Evolutionary conservation across 2,329 filamentous ascomycete genomes (phyloP), one percentile per base, ranked within the genome.

Genomic region (Elsinoe fawcettii): DNA sequence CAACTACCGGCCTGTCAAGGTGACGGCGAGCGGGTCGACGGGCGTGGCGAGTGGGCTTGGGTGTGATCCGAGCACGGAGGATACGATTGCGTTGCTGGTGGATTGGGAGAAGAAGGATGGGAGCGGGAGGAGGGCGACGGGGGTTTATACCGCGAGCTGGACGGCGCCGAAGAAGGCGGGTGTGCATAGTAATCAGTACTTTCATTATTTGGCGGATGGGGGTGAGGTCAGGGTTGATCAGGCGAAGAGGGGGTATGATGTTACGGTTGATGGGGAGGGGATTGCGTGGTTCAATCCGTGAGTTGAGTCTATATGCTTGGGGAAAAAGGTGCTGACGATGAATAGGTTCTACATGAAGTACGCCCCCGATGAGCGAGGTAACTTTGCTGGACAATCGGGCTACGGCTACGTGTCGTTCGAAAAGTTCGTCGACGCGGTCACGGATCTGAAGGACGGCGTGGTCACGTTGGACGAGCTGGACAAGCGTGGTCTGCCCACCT

Each of bases 101-200:
- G 88, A 92, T 62, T 96, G 91, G 92, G 82, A 83, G 63, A 87
- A 88, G 74, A 83, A 82, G 66, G 77, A 77, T 56, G 83, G 88
- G 63, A 77, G 82, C 0, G 75, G 73, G 60, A 90, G 88, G 75
- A 77, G 83, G 57, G 92, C 88, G 9, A 93, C 90, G 1, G 91
- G 84, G 57, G 90, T 96, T 6, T 96, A 95, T 74, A 96, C 92
- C 11, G 88, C 91, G 9, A 92, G 87, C 39, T 96, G 91, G 91
- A 96, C 91, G 1, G 92, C 92, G 5, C 91, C 92, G 11, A 88
- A 95, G 70, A 88, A 86, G 66, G 91, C 91, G 0, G 91, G 92
- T 51, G 90, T 96, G n/a, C 92, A 96, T 74, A 92, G 87, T 1
- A 95, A 95, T 71, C 91, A 96, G 75, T 93, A 96, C 75, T 96